Percentiles rank a stretch among this genome's conserved stretches.
Evolutionary conservation across 257 asterid species (phyloP).

Genomic region (Solanum paucissectum): DNA sequence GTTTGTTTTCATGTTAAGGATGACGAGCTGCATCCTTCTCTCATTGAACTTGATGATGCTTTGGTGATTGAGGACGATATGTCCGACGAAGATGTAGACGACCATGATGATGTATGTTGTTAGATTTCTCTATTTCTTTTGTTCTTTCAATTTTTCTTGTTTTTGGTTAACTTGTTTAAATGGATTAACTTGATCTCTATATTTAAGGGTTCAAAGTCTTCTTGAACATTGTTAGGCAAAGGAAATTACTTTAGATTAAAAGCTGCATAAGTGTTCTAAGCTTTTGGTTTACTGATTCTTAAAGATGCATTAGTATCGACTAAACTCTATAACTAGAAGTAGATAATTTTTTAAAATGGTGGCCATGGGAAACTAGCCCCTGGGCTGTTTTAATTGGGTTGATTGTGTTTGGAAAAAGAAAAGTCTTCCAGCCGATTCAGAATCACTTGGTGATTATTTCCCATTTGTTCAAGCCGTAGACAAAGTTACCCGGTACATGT

Average conservation of each 20-base stretch:
- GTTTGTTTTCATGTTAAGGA: slow-evolving; percentile 38
- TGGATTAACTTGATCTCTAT: neutral
- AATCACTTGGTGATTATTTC: neutral
- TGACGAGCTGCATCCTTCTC: slow-evolving; percentile 68
- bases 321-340: neutral
- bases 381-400: neutral
- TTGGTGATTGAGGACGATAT: slow-evolving; percentile 94
- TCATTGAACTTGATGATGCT: slow-evolving; percentile 74
- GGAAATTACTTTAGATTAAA: neutral
- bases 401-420: neutral
- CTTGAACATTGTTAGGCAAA: neutral
- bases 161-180: neutral
- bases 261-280: neutral
- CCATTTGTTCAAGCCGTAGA: neutral
- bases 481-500: neutral
- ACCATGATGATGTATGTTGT: slow-evolving; percentile 63
- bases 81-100: slow-evolving; percentile 66
- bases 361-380: neutral
- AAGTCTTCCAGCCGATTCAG: neutral
- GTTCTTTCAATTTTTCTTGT: neutral
- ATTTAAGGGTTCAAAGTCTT: neutral
- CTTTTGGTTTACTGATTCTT: neutral
- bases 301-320: neutral
- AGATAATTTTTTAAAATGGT: neutral
- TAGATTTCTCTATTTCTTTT: neutral